Evolutionary conservation across 75 land plant genomes (phyloP), one percentile per base, ranked within the genome.

Genomic region (Gnetum montanum): DNA sequence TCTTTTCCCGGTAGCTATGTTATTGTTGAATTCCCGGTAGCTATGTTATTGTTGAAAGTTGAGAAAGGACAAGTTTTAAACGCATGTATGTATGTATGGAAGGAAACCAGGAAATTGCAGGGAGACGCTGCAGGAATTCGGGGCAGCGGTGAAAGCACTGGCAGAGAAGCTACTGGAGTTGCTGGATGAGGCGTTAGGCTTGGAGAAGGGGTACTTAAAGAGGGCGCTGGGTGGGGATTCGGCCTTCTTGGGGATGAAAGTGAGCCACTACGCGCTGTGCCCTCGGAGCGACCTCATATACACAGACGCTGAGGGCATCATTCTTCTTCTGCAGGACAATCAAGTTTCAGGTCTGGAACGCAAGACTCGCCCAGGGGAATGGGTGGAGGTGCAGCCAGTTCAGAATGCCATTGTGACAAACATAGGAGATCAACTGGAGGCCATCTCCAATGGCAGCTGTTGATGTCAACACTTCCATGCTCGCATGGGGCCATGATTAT

Each of bases 231-330:
- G n/a, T n/a, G n/a, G 64, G 30, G n/a, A n/a, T n/a, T 24, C n/a
- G 16, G 67, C 75, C 60, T 78, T 82, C 64, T 78, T 82, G 15
- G 78, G 86, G 31, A 82, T 82, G 31, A 82, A 82, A 54, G 71
- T 82, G 8, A 74, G 78, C 75, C 78, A 80, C 57, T 88, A 83
- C 53, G 84, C 93, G 15, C 84, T 84, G 11, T 80, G 88, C 59
- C 79, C 81, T 2, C 66, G 61, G 25, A 72, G 78, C 4, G 88
- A 74, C 15, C 45, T 44, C 18, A 64, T 77, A 5, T 88, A 88
- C 77, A 83, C 93, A 7, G 93, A 88, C 26, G 84, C 87, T 11
- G 91, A 87, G 8, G 93, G 88, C 13, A 63, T 80, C 43, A 80
- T 86, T 54, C 51, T 85, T 22, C 84, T 84, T 35, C 72, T 74